Evolutionary conservation across 2,329 filamentous ascomycete genomes (phyloP), one percentile per base, ranked within the genome.

Genomic region (Sordariomycetes sp.): DNA sequence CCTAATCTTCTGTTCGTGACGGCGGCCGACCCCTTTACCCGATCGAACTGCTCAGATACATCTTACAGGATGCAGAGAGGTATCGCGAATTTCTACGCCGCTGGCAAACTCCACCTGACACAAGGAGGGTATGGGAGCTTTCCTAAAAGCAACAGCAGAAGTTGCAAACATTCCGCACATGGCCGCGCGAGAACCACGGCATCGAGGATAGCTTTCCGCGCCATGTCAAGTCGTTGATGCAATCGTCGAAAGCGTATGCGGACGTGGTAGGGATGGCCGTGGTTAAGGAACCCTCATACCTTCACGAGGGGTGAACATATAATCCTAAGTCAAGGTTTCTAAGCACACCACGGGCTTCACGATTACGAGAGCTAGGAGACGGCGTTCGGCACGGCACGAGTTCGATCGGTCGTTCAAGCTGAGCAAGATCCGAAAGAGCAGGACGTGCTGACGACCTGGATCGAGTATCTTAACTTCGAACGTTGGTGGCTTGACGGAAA

Each of bases 391-490:
- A 18, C 55, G 60, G 8, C 66, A 73, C 58, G 63, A 58, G 53
- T 68, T 72, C 35, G 63, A 59, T 0, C 64, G 60, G 43, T 51
- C 60, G 16, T 70, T 72, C 54, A 48, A 68, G 51, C 63, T 73
- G 18, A 57, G 55, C 40, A 68, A 52, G 65, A 70, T 57, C 62
- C 61, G 2, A 56, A 58, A 54, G 59, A 63, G 1, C 68, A 75
- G 60, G 66, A 72, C 57, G 61, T 65, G 48, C 55, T 73, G 34
- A 66, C 70, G 48, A 72, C 67, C 8, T 74, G 72, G 72, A 70
- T 74, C 56, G 72, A 75, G 61, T 74, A 70, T 60, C 65, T 73
- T 32, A 62, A 61, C 54, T 73, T 60, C 58, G 63, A 68, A 58
- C 64, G 65, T 53, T 64, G 63, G 63, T 65, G 61, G 59, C 59